A percentile compares a stretch with the other conserved stretches of the same genome.
Evolutionary conservation across 805 yeast species (phyloP).

Genomic region (Starmerella geochares): DNA sequence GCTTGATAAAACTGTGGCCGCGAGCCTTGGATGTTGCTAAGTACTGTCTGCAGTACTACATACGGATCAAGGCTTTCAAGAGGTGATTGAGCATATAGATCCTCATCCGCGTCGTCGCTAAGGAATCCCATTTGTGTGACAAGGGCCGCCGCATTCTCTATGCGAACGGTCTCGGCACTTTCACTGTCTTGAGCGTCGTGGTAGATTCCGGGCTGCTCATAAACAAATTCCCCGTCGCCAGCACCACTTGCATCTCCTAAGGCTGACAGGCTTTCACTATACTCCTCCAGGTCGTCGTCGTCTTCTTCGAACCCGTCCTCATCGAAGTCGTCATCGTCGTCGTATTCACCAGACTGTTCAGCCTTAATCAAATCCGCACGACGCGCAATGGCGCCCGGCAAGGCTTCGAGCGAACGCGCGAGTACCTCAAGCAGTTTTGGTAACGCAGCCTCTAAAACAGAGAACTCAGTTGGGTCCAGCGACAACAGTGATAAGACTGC

Average conservation of each 20-base stretch:
- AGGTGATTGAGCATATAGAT: constrained; percentile 67
- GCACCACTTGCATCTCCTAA: not conserved
- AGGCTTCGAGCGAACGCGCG: constrained; percentile 43
- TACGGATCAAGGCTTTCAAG: constrained; percentile 69
- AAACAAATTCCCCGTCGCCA: constrained; percentile 16
- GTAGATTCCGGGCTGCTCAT: constrained; percentile 15
- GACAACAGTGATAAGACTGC: constrained; percentile 50
- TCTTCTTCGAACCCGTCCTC: constrained; percentile 29
- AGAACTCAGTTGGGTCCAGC: constrained; percentile 30
- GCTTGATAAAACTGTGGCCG: constrained; percentile 43
- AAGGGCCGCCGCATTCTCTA: not conserved
- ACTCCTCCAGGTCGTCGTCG: constrained; percentile 30
- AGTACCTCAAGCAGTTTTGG: constrained; percentile 45
- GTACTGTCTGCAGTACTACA: constrained; percentile 48
- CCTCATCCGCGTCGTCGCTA: constrained; percentile 71
- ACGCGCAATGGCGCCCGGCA: constrained; percentile 62
- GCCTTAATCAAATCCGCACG: constrained; percentile 55
- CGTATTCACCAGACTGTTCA: constrained; percentile 35
- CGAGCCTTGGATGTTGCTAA: constrained; percentile 40
- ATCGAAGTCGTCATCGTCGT: constrained; percentile 31
- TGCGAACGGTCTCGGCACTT: constrained; percentile 15
- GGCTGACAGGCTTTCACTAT: constrained; percentile 12
- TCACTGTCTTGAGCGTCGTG: constrained; percentile 22
- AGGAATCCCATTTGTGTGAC: constrained; percentile 24
- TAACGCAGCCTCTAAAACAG: constrained; percentile 27